Evolutionary conservation across 1,139 yeast species (phyloP), one percentile per base, ranked within the genome.

Genomic region (Blastobotrys petasosporus): DNA sequence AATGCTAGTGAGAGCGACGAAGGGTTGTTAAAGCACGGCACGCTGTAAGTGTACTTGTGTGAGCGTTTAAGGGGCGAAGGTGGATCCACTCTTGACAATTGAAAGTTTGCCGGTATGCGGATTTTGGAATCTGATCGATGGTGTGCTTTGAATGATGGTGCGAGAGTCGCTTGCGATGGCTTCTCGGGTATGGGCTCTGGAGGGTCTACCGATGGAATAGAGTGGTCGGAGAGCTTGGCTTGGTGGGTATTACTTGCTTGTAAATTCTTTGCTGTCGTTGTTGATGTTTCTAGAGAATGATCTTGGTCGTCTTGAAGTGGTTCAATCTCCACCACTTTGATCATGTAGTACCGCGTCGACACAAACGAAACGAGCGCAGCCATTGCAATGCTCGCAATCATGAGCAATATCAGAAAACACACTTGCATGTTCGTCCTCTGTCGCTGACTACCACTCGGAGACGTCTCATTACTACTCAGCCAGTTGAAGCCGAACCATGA

Each of bases 101-200:
- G n/a, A 42, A 32, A 12, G 15, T 38, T 15, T 10, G 40, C 17
- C 20, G 34, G 20, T 20, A 20, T 16, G 20, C 16, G 8, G 15
- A 29, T 16, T 15, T 25, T 34, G 4, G 39, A 5, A 25, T 45
- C 42, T 17, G 42, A 39, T 36, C 45, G 41, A 25, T 41, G 45
- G 34, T 45, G 45, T 1, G 48, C 44, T 25, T 37, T 43, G 12
- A 43, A 11, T 12, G 39, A 33, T 30, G 42, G 39, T n/a, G 31
- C 31, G 4, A 32, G 16, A 12, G 46, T 43, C n/a, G 34, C 29
- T 39, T 43, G 44, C 8, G 44, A 41, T 11, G 16, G 20, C 11
- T 41, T 41, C 23, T 41, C 44, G 28, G 31, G 31, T n/a, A 31
- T n/a, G 4, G 12, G 12, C 25, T 20, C 25, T 20, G 25, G 25